Evolutionary conservation across 176 grass and related monocot genomes (phyloP).

Genomic region (Typha latifolia): DNA sequence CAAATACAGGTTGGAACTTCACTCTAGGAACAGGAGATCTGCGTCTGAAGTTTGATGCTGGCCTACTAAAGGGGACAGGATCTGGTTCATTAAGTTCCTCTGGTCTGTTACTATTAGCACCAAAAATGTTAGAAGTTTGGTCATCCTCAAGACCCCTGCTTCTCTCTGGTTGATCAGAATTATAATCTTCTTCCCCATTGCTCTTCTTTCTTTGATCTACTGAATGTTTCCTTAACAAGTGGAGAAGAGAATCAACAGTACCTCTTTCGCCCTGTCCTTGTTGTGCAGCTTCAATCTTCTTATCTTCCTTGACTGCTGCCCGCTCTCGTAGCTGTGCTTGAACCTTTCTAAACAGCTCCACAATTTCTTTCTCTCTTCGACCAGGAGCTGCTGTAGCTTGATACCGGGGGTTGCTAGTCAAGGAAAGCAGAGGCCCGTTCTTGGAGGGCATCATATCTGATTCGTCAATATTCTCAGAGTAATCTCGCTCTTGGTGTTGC

Average conservation of each 20-base stretch:
- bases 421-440: constrained; percentile 51
- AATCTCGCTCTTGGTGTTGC: constrained; percentile 49
- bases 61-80: constrained; percentile 27
- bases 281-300: constrained; percentile 49
- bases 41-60: constrained; percentile 34
- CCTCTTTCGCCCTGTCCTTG: constrained; percentile 51
- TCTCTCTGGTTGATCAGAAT: constrained; percentile 30
- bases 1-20: constrained; percentile 42
- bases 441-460: constrained; percentile 41
- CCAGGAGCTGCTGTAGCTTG: constrained; percentile 38
- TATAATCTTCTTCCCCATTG: constrained; percentile 27
- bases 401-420: constrained; percentile 27
- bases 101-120: constrained; percentile 18
- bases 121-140: constrained; percentile 25
- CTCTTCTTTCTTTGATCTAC: constrained; percentile 42
- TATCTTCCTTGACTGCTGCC: constrained; percentile 37
- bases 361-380: constrained; percentile 58
- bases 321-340: constrained; percentile 47
- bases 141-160: constrained; percentile 35
- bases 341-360: constrained; percentile 71
- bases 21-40: constrained; percentile 59
- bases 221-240: constrained; percentile 54
- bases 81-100: constrained; percentile 26
- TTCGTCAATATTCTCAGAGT: constrained; percentile 47
- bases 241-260: constrained; percentile 53